Evolutionary conservation across 176 grass and related monocot genomes (phyloP), one percentile per base, ranked within the genome.

Genomic region (Pontederia paniculata): DNA sequence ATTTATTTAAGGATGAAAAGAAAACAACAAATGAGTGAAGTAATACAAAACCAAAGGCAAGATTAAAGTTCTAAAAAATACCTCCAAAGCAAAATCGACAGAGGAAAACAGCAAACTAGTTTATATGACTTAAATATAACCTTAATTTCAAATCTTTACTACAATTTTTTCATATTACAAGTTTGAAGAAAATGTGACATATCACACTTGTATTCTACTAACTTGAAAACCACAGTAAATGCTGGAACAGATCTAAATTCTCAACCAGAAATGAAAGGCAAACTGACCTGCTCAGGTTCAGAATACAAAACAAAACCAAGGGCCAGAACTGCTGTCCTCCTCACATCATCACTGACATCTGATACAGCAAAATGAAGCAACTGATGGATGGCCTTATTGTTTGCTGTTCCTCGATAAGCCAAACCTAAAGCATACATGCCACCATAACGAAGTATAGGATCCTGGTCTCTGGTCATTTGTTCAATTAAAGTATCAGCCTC

Each of bases 371-470:
- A 99, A 77, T 99, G 94, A 41, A 99, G 78, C 52, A 98, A 72
- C 69, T 98, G 94, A 63, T 91, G 94, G 68, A 98, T 98, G 67
- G 94, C 94, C 68, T 93, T 98, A 69, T 98, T 98, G 52, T 98
- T 98, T 23, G 94, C 75, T 17, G 94, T 98, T 67, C 94, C 93
- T 44, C 87, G 88, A 71, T 98, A 93, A 62, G 87, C 94, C 71
- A 98, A 80, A 65, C 82, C 94, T 73, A 98, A 85, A 48, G 94
- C 94, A 2, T 98, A 98, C 94, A 98, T 98, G 22, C 94, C 94
- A 77, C 94, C 94, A 52, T 98, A 91, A 75, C 94, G 80, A 64
- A 98, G 67, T 84, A 98, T 98, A 66, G 94, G 94, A 77, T 98
- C 94, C 84, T 98, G 94, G 71, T 98, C 94, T 71, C 87, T 88